Percentiles rank a stretch among this genome's conserved stretches.
phyloP scores from a whole-genome alignment of 441 rosid species.

The Adansonia rubrostipa region DNA sequence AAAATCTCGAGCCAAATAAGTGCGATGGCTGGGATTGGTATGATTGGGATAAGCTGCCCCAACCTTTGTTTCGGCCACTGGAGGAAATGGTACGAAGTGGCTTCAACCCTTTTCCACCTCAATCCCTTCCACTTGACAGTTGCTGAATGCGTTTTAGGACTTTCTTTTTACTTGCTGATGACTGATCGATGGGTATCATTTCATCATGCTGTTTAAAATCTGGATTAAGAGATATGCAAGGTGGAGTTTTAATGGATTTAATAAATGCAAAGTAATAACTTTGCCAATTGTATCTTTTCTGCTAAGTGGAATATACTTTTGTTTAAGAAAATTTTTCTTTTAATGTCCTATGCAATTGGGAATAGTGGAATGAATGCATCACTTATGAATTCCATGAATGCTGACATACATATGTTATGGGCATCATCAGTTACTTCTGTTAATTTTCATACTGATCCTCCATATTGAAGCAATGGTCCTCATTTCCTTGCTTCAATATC shows the following conservation, averaged over 20 bases:
- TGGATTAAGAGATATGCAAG: background rate
- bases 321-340: background rate
- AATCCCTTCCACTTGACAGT: slow-evolving; percentile 24
- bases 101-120: slow-evolving; percentile 56
- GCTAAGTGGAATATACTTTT: background rate
- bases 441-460: background rate
- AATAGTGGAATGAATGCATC: background rate
- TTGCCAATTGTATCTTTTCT: background rate
- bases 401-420: background rate
- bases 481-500: background rate
- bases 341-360: background rate
- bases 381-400: background rate
- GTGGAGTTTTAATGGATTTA: background rate
- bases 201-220: background rate
- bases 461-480: background rate
- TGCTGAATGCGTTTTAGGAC: background rate
- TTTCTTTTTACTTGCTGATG: background rate
- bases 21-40: slow-evolving; percentile 86
- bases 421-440: background rate
- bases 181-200: background rate
- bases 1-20: slow-evolving; percentile 75
- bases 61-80: slow-evolving; percentile 74
- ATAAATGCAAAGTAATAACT: background rate
- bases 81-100: slow-evolving; percentile 63
- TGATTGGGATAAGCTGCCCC: slow-evolving; percentile 67